Evolutionary conservation across 495 filamentous ascomycete species (phyloP).

Genomic region (Penicillium goetzii): DNA sequence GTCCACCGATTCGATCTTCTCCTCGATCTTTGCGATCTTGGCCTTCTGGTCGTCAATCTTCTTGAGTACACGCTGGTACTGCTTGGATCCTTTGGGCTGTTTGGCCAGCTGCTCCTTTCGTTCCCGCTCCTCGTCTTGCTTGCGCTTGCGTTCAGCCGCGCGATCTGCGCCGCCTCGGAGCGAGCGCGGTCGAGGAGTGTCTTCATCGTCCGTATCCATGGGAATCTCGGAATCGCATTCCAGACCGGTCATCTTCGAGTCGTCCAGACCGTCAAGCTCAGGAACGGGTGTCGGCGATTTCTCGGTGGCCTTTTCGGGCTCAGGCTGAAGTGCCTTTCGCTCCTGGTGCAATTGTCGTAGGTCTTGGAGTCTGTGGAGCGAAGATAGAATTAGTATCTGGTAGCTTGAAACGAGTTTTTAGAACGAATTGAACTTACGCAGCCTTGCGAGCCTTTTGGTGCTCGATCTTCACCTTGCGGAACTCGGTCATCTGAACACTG

Average conservation of each 20-base stretch:
- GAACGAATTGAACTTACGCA: conserved; percentile 62
- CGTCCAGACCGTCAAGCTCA: conserved; percentile 56
- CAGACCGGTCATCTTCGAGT: conserved; percentile 69
- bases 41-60: conserved; percentile 86
- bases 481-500: conserved; percentile 86
- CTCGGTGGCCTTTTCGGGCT: conserved; percentile 43
- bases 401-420: not conserved
- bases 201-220: conserved; percentile 67
- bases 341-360: conserved; percentile 82
- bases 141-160: conserved; percentile 77
- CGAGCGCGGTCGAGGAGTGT: conserved; percentile 62
- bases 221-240: conserved; percentile 56
- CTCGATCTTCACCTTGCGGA: conserved; percentile 94
- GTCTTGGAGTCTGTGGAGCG: conserved; percentile 69
- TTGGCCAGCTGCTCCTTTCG: conserved; percentile 78
- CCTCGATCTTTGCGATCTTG: conserved; percentile 76
- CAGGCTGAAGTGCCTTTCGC: conserved; percentile 80
- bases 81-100: conserved; percentile 82
- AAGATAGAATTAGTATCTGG: conserved; percentile 25
- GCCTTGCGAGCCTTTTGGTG: conserved; percentile 81
- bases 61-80: conserved; percentile 82
- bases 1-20: conserved; percentile 80
- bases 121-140: conserved; percentile 81
- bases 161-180: conserved; percentile 79
- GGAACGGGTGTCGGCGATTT: conserved; percentile 67